Evolutionary conservation across 805 yeast species (phyloP), one percentile per base, ranked within the genome.

Genomic region (Candida corydali): DNA sequence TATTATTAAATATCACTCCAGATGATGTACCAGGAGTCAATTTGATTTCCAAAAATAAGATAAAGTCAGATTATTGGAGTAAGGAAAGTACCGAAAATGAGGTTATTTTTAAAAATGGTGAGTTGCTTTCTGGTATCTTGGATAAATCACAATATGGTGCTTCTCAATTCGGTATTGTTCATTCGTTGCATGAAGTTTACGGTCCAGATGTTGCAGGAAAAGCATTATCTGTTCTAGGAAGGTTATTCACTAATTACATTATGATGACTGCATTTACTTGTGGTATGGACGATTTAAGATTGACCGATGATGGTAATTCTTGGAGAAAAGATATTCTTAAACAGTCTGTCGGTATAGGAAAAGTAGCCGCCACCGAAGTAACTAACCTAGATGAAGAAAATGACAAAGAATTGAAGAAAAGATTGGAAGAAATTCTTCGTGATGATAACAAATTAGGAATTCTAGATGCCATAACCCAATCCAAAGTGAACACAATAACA

Each of bases 111-210:
- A 70, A 70, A 52, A 72, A 89, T 52, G 99, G 99, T 60, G 89
- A 84, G 57, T 72, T 93, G 36, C 52, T 94, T 29, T 77, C 86
- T 55, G 99, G 99, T 74, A 86, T 93, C 43, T 73, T 93, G 44
- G 99, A 93, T 68, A 93, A 93, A 64, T 88, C 97, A 19, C 98
- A 93, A 65, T 94, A 93, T 61, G 99, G 99, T 70, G 95, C 99
- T 19, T 80, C 97, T 29, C 88, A 89, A 55, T 89, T 84, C 57
- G 99, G 99, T 75, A 71, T 93, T 43, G 95, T 93, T 27, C 99
- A 93, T 61, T 86, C 98, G 8, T 70, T 93, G 45, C 96, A 89
- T 55, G 99, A 93, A 66, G 84, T 93, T 14, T 93, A 91, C 60
- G 98, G 98, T 10, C 81, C 96, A 8, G 77, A 75, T 34, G 76